These are phyloP conservation scores for Acanthamoeba quina DNA, from an alignment of 208 protist genomes.

Conservation along the genomic window DNA sequence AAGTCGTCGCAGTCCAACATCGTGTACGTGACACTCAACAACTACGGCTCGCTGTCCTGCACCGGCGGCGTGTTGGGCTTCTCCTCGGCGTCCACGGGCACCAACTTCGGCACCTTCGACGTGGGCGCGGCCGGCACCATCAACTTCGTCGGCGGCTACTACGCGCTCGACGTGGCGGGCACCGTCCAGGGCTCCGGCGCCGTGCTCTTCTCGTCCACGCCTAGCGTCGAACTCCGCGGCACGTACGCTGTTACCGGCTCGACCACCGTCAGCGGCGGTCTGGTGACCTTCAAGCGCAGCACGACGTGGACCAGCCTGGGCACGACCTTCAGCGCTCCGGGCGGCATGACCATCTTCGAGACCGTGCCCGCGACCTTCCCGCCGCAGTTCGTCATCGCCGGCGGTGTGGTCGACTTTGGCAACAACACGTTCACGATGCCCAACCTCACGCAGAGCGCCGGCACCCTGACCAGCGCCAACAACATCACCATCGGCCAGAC, in stretches of 20 bases:
- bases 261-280: not conserved
- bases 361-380: slow-evolving; percentile 55
- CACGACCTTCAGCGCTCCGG: not conserved
- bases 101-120: slow-evolving; percentile 39
- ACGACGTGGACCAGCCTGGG: slow-evolving; percentile 45
- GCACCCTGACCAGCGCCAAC: not conserved
- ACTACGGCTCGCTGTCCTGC: slow-evolving; percentile 49
- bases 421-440: slow-evolving; percentile 65
- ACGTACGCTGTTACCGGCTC: slow-evolving; percentile 27
- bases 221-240: slow-evolving; percentile 12
- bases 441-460: slow-evolving; percentile 20
- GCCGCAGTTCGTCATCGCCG: not conserved
- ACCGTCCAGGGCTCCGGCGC: slow-evolving; percentile 33
- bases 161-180: slow-evolving; percentile 34
- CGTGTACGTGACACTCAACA: slow-evolving; percentile 64
- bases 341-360: slow-evolving; percentile 38
- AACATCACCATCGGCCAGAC: slow-evolving; percentile 51
- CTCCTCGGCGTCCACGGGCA: not conserved
- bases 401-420: slow-evolving; percentile 23
- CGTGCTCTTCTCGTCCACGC: not conserved
- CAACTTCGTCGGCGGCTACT: slow-evolving; percentile 50
- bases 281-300: slow-evolving; percentile 52
- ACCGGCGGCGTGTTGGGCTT: slow-evolving; percentile 33
- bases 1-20: slow-evolving; percentile 23
- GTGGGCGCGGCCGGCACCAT: slow-evolving; percentile 13